Evolutionary conservation across 768 basidiomycete genomes (phyloP), one percentile per base, ranked within the genome.

Genomic region (Chalciporus sphaerocephalus): DNA sequence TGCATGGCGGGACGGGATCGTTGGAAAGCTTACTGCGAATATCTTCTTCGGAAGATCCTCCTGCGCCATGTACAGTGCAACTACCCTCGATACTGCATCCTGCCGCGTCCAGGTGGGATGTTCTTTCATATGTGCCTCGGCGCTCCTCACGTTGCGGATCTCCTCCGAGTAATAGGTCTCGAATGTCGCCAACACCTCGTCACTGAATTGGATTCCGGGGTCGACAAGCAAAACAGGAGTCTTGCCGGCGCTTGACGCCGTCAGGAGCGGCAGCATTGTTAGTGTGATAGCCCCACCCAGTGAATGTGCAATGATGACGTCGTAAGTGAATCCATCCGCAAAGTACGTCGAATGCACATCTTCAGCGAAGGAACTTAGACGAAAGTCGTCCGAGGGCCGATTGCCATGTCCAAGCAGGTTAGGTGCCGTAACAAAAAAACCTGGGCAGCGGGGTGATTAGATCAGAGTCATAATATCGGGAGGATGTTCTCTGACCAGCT

Each of bases 291-390:
- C 42, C 10, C 38, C 57, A 5, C 56, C 52, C 1, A 58, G 21
- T 2, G 49, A 58, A 38, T 51, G 53, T 7, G 48, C 56, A 17
- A 57, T 34, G 45, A 58, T 54, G 32, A 51, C 42, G 36, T 55
- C 49, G 23, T 50, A 58, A 7, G 35, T 24, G 24, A 32, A 21
- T 11, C 47, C 46, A 27, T 38, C 23, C n/a, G 48, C 32, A 23
- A 58, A 46, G 38, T 58, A 58, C 6, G 52, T 42, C 25, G 46
- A 32, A 18, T 45, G 38, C 15, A 58, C 42, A 36, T 54, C 56
- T 13, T 44, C 41, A 20, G 53, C 47, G 20, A 58, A 28, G 15
- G 41, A 39, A 4, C 22, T 21, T 12, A 58, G 20, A 18, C 33
- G 52, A 11, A 58, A 54, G 18, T 57, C 44, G 7, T 39, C 30